Evolutionary conservation across 495 filamentous ascomycete species (phyloP).

Genomic region (Bacidia gigantensis): DNA sequence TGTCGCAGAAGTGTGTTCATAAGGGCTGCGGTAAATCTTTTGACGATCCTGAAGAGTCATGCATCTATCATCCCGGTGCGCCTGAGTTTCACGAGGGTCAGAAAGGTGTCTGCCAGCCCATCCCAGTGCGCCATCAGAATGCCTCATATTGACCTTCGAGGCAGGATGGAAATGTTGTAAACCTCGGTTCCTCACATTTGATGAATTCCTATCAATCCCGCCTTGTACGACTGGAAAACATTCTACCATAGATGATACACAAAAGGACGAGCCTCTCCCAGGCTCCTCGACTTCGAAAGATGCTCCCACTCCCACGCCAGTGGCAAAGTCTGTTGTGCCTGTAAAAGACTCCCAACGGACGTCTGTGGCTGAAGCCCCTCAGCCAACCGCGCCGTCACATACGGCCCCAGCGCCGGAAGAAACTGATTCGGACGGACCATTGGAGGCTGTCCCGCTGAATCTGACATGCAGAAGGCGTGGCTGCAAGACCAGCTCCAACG

Average conservation of each 20-base stretch:
- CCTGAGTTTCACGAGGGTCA: constrained; percentile 97
- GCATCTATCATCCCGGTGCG: constrained; percentile 84
- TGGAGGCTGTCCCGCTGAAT: constrained; percentile 52
- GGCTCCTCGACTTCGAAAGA: constrained; percentile 22
- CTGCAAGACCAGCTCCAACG: constrained; percentile 48
- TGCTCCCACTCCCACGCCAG: constrained; percentile 13
- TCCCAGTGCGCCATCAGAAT: constrained; percentile 8
- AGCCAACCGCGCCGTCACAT: constrained; percentile 37
- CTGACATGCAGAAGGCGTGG: constrained; percentile 63
- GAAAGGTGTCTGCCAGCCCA: constrained; percentile 58
- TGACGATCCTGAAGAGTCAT: constrained; percentile 70
- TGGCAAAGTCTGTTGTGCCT: constrained; percentile 8
- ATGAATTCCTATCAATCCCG: constrained; percentile 90
- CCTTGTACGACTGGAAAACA: constrained; percentile 93
- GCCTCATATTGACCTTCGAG: constrained; percentile 5
- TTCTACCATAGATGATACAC: constrained; percentile 69
- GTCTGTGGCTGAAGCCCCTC: constrained; percentile 36
- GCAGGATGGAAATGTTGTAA: constrained; percentile 99
- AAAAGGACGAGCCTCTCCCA: constrained; percentile 38
- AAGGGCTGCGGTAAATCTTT: constrained; percentile 88
- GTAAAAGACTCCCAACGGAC: constrained; percentile 21
- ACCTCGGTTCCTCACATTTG: constrained; percentile 91
- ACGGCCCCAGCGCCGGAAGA: constrained; percentile 57
- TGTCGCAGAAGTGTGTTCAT: constrained; percentile 89
- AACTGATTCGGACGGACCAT: constrained; percentile 76